These are phyloP conservation scores for Comarum palustre DNA, from an alignment of 306 rosid species.

Conservation along the genomic window DNA sequence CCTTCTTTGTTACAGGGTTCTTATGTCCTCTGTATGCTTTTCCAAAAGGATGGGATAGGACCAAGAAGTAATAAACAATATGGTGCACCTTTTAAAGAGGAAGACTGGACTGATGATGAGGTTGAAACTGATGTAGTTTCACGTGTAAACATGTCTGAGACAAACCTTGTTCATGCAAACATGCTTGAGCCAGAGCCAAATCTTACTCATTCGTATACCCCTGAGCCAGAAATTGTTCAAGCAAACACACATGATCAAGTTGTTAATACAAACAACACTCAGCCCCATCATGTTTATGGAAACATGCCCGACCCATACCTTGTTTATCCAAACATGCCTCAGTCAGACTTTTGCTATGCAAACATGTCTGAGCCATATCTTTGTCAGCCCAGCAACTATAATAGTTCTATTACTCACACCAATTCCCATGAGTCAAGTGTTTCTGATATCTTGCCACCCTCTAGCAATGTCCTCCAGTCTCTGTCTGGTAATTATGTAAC, in stretches of 20 bases:
- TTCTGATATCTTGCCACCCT: not conserved
- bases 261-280: not conserved
- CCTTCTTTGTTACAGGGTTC: constrained; percentile 46
- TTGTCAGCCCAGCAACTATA: not conserved
- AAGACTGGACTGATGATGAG: constrained; percentile 55
- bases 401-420: not conserved
- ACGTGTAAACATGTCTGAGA: constrained; percentile 14
- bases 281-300: not conserved
- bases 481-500: not conserved
- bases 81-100: constrained; percentile 58
- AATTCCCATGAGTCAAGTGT: not conserved
- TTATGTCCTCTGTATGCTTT: constrained; percentile 59
- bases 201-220: not conserved
- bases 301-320: not conserved
- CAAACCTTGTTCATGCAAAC: not conserved
- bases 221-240: not conserved
- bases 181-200: not conserved
- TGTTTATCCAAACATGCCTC: constrained; percentile 3
- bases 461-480: not conserved
- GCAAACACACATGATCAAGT: not conserved
- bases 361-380: not conserved
- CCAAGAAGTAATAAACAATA: constrained; percentile 65
- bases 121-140: constrained; percentile 33
- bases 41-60: constrained; percentile 64
- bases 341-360: not conserved